A percentile compares a stretch with the other conserved stretches of the same genome.
Evolutionary conservation across 768 basidiomycete genomes (phyloP).

Genomic region (Serendipita sp.): DNA sequence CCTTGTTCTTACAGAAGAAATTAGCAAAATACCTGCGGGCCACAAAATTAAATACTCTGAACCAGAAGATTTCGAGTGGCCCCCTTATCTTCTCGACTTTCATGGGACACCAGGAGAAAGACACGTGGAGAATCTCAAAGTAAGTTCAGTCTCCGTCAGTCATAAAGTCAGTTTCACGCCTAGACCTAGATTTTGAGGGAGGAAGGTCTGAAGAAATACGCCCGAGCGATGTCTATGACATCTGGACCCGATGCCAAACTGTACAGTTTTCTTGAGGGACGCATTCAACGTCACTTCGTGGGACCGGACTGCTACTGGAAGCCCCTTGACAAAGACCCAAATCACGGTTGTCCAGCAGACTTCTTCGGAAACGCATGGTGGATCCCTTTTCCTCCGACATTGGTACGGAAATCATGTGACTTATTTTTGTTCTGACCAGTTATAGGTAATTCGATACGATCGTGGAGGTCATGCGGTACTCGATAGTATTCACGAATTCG

Average conservation of each 20-base stretch:
- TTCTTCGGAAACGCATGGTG: slow-evolving; percentile 67
- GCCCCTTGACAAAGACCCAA: slow-evolving; percentile 5
- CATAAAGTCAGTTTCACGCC: background rate
- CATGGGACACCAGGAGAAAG: slow-evolving; percentile 48
- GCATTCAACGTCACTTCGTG: slow-evolving; percentile 39
- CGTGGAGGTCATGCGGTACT: slow-evolving; percentile 37
- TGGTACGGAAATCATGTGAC: slow-evolving; percentile 25
- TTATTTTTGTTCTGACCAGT: slow-evolving; percentile 21
- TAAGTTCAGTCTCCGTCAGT: slow-evolving; percentile 15
- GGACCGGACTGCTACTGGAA: slow-evolving; percentile 68
- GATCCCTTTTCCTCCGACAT: slow-evolving; percentile 61
- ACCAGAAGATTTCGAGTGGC: slow-evolving; percentile 38
- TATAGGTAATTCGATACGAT: slow-evolving; percentile 42
- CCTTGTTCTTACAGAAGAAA: slow-evolving; percentile 43
- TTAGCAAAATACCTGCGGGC: slow-evolving; percentile 40
- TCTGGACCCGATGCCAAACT: slow-evolving; percentile 33
- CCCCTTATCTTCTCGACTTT: slow-evolving; percentile 57
- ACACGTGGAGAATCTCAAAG: slow-evolving; percentile 68
- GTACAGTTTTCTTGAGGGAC: slow-evolving; percentile 31
- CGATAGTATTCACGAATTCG: slow-evolving; percentile 32
- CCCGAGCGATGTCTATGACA: slow-evolving; percentile 31
- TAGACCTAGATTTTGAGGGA: slow-evolving; percentile 50
- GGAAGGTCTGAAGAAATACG: slow-evolving; percentile 41
- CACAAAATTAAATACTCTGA: slow-evolving; percentile 46
- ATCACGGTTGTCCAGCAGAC: slow-evolving; percentile 25